A percentile compares a stretch with the other conserved stretches of the same genome.
phyloP scores from a whole-genome alignment of 768 basidiomycete genomes.

The Pulveroboletus sp. region DNA sequence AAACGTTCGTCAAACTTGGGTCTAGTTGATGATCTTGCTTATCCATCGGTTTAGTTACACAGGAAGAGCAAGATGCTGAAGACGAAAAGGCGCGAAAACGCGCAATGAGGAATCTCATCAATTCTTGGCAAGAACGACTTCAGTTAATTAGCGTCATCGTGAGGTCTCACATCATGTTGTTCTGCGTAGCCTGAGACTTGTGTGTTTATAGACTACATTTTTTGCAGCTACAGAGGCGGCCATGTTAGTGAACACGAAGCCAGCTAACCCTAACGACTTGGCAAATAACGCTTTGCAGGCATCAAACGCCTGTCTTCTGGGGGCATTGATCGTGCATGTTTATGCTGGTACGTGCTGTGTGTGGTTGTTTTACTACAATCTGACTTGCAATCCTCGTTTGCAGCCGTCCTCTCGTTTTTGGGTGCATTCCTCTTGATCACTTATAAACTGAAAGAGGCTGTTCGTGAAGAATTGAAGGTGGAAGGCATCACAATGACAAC shows the following conservation, averaged over 20 bases:
- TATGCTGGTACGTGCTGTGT: slow-evolving; percentile 40
- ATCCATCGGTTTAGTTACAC: slow-evolving; percentile 34
- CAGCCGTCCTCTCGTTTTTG: slow-evolving; percentile 47
- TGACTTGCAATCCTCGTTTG: neutral
- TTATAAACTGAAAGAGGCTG: slow-evolving; percentile 53
- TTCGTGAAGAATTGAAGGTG: slow-evolving; percentile 41
- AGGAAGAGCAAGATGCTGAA: slow-evolving; percentile 45
- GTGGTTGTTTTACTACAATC: neutral
- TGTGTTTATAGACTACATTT: slow-evolving; percentile 51
- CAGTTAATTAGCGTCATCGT: slow-evolving; percentile 60
- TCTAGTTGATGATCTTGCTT: neutral
- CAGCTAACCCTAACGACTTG: slow-evolving; percentile 16
- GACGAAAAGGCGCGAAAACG: slow-evolving; percentile 45
- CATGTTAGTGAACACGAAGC: slow-evolving; percentile 44
- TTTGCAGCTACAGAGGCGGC: slow-evolving; percentile 57
- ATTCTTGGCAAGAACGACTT: slow-evolving; percentile 60
- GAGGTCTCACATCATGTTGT: slow-evolving; percentile 17
- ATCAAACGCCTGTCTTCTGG: slow-evolving; percentile 46
- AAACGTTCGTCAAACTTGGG: slow-evolving; percentile 15
- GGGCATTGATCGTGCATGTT: slow-evolving; percentile 51
- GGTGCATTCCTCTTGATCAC: slow-evolving; percentile 54
- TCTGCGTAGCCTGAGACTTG: neutral
- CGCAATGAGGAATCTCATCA: slow-evolving; percentile 49
- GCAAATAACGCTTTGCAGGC: slow-evolving; percentile 22
- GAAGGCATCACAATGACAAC: slow-evolving; percentile 26